phyloP scores from a whole-genome alignment of 164 flowering plant species.

The Amborella trichopoda region DNA sequence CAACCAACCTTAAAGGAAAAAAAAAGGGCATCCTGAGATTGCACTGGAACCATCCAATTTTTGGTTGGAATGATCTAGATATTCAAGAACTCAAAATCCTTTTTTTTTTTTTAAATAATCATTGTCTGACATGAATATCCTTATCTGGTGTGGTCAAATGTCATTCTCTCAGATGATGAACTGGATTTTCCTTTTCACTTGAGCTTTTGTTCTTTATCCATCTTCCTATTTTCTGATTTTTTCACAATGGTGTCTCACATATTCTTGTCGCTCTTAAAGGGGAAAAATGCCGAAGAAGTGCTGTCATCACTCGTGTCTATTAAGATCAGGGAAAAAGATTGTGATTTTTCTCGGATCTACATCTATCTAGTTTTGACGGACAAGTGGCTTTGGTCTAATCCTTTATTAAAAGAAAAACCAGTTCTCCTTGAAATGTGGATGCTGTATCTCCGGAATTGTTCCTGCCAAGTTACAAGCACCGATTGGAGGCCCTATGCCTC shows the following conservation, averaged over 20 bases:
- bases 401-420: conserved; percentile 26
- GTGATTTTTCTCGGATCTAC: conserved; percentile 51
- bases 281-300: conserved; percentile 32
- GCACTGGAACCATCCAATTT: too few species aligned
- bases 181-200: neutral
- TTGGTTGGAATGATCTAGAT: too few species aligned
- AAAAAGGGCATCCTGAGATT: too few species aligned
- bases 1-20: too few species aligned
- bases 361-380: conserved; percentile 55
- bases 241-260: neutral
- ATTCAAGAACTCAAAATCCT: too few species aligned
- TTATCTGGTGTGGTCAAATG: neutral
- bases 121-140: neutral
- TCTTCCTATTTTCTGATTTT: too few species aligned
- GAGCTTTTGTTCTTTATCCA: neutral
- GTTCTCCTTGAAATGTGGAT: conserved; percentile 44
- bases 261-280: conserved; percentile 18
- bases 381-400: conserved; percentile 49
- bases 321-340: conserved; percentile 47
- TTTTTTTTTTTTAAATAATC: neutral
- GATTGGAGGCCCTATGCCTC: conserved; percentile 71
- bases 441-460: conserved; percentile 54
- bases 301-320: conserved; percentile 34
- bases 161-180: neutral
- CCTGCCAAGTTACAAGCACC: conserved; percentile 56